Conservation (phyloP, 345 rosid species). For the Corymbia maculata region DNA sequence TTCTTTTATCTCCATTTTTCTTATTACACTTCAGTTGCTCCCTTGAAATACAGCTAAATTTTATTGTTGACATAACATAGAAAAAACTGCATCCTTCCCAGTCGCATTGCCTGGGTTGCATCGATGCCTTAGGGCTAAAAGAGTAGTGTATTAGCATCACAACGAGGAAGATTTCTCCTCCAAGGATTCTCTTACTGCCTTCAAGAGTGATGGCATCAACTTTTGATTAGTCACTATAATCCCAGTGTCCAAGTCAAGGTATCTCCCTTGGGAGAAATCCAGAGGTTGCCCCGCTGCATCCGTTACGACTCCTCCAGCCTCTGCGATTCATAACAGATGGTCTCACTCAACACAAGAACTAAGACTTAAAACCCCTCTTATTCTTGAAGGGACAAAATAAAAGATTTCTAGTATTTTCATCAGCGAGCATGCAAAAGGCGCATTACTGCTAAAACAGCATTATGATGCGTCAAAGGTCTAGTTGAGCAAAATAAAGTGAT, state of each 20-base stretch:
- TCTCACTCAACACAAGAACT: background rate
- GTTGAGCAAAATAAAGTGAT: background rate
- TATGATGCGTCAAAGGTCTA: background rate
- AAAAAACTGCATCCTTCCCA: background rate
- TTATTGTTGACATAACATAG: background rate
- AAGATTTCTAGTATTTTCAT: background rate
- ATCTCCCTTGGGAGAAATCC: slow-evolving; percentile 80
- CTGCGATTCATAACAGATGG: slow-evolving; percentile 22
- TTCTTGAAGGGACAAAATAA: background rate
- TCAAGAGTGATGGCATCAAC: slow-evolving; percentile 71
- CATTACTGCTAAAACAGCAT: background rate
- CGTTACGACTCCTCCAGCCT: slow-evolving; percentile 73
- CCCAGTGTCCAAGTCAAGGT: slow-evolving; percentile 68
- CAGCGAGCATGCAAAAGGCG: background rate
- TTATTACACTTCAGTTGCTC: background rate
- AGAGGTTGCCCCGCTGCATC: slow-evolving; percentile 78
- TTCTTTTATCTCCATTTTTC: background rate
- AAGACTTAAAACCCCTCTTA: background rate
- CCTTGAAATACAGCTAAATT: background rate
- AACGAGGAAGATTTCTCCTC: slow-evolving; percentile 52
- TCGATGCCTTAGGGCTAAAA: background rate
- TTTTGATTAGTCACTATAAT: slow-evolving; percentile 74
- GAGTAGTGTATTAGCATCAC: background rate
- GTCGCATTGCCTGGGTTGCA: background rate
- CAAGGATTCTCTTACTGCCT: slow-evolving; percentile 70